Evolutionary conservation across 2,329 filamentous ascomycete genomes (phyloP), one percentile per base, ranked within the genome.

Genomic region (Periconia macrospinosa): DNA sequence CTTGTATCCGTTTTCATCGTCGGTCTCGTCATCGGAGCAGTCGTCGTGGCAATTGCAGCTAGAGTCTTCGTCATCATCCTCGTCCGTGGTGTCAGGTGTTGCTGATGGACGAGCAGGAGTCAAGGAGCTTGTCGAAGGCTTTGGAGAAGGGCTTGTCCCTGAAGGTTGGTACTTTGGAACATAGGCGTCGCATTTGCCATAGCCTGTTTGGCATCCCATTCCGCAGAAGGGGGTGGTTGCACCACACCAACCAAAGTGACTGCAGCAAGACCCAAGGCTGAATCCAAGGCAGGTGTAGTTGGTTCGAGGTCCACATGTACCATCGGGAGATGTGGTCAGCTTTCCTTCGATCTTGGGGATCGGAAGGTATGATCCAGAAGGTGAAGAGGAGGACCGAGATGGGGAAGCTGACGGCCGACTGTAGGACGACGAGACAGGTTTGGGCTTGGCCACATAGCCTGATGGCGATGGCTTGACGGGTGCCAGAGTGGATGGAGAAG

Each of bases 181-280:
- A 14, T 3, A 37, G 15, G 5, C 15, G 15, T 49, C 47, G 50
- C 60, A 62, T 8, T 43, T 63, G 1, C 66, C 64, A 47, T 62
- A 69, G 3, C 15, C 47, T 18, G 57, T 45, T 40, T 68, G 63
- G 53, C 65, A 71, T 20, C 60, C 62, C 5, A 49, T 40, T 3
- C 55, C 55, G 41, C 65, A 67, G 43, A 64, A 55, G 20, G 54
- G 59, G 11, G 43, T 30, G 1, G 59, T 58, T 27, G 54, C 46
- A 30, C 66, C 63, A 40, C 77, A 79, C 55, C 64, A 70, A 17
- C 76, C 75, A 54, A 67, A 68, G 49, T 58, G 57, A 17, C 71
- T 76, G 63, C 76, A 79, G 63, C 77, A 79, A 48, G 70, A 56
- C 10, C 76, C 76, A 49, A 71, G 71, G 8, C 54, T 40, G 53